Evolutionary conservation across 2,329 filamentous ascomycete species (phyloP), one percentile per base, ranked within the genome.

Genomic region (Herpotrichia juniperi): DNA sequence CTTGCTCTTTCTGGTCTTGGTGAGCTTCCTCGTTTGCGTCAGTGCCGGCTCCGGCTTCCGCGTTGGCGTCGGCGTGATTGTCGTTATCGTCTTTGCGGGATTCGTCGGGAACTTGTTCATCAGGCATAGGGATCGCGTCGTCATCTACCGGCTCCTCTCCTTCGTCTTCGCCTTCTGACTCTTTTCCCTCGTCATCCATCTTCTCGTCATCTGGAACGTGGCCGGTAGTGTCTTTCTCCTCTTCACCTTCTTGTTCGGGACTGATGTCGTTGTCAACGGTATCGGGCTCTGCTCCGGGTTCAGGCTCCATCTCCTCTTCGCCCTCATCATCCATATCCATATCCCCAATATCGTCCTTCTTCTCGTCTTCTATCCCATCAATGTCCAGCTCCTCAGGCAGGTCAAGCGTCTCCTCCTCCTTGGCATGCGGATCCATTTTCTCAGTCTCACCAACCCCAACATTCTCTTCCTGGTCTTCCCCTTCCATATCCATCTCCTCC

Each of bases 331-430:
- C 71, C 46, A 74, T 72, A 30, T 72, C 69, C 61, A 71, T 69
- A 28, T 74, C 66, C 2, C 63, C 66, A 35, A 66, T 48, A 32
- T 65, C 61, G 57, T 84, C 81, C 2, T 81, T 81, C 47, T 89
- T 73, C 48, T 85, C 79, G 4, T 83, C 83, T 8, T 76, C 83
- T 24, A 90, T 79, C 8, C 84, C 88, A 58, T 93, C 88, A 49
- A 94, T 82, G 51, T 96, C 87, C 81, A 97, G 88, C 58, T 96
- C 91, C 35, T 96, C 92, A 0, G 92, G 92, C 19, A 96, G 79
- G 40, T 93, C 91, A 53, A 96, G 79, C 2, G 88, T 87, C 54
- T 96, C 87, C 62, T 91, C 87, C 68, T 96, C 88, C 61, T 93
- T 84, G 1, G 90, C 84, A 63, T 93, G 88, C 46, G 91, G 88